Base-by-base conservation (phyloP, 805 yeast species). In the Kuraishia borneana region DNA sequence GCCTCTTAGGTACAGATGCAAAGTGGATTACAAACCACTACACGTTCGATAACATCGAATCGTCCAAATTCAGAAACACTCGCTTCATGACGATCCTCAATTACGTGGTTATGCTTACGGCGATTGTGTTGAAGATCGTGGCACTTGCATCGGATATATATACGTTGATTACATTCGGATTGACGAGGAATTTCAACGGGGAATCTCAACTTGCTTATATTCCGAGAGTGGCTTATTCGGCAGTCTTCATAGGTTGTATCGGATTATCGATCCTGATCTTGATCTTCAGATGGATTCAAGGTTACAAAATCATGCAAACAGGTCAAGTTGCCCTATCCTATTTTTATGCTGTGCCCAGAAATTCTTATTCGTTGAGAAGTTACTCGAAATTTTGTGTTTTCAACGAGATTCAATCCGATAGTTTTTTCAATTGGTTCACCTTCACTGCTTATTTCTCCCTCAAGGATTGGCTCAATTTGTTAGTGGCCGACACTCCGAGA, bases 401-500 rank as follows among this genome's bases (percentile, higher is more conserved):
- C 50, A 72, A 78, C 44, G 68, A 69, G 41, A 77, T 85, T 31
- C 73, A 83, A 21, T 68, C 65, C 26, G 83, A 77, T n/a, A 60
- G 72, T 26, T 67, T 69, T 26, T 71, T 71, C 43, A 92, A 83
- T 43, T 76, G 79, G 67, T 53, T 76, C 33, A 71, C 84, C 7
- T 72, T 84, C 40, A 70, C 69, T 42, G 66, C 76, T 3, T 83
- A 73, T 53, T 71, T 70, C 41, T 76, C 82, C 32, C 58, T 80
- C 35, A 77, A 80, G 44, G 70, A 72, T 35, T 79, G 73, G 42
- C 45, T 81, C 10, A 59, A 72, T 30, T 63, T 61, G 43, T 45
- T 84, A 7, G 59, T 83, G 30, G 87, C 94, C 0, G 95, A 85
- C 44, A 68, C 87, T 13, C 96, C 96, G 18, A 73, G 96, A 55